phyloP scores from a whole-genome alignment of 176 grass and related monocot genomes.

The Raddia guianensis region DNA sequence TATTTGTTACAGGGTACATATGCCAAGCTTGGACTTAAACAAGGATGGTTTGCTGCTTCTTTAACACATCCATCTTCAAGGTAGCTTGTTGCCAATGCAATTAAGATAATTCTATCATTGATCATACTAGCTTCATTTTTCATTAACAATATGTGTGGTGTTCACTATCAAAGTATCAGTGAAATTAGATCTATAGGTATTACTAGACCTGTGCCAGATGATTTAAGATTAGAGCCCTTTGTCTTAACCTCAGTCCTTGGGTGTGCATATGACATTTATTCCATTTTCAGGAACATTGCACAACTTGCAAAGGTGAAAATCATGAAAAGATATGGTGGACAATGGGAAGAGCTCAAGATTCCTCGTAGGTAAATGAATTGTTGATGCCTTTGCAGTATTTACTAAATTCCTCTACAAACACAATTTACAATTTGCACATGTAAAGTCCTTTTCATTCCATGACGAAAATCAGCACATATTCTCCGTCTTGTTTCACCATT shows the following conservation, averaged over 20 bases:
- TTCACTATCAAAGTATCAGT: neutral
- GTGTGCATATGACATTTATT: constrained; percentile 4
- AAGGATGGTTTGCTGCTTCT: constrained; percentile 83
- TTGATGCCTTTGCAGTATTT: constrained; percentile 1
- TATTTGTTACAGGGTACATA: constrained; percentile 68
- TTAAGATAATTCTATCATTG: constrained; percentile 6
- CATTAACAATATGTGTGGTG: neutral
- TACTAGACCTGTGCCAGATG: neutral
- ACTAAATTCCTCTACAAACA: neutral
- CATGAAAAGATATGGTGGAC: constrained; percentile 63
- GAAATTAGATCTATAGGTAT: neutral
- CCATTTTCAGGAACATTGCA: constrained; percentile 80
- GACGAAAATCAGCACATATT: neutral
- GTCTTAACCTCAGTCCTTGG: constrained; percentile 22
- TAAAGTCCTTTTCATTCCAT: neutral
- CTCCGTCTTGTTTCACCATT: neutral
- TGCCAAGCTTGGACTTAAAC: constrained; percentile 81
- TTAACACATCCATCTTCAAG: constrained; percentile 71
- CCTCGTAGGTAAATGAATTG: constrained; percentile 58
- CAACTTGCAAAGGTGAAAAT: constrained; percentile 93
- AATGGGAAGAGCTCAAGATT: constrained; percentile 82
- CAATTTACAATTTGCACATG: neutral
- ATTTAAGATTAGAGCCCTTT: neutral
- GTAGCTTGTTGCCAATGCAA: constrained; percentile 43
- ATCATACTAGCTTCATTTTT: constrained; percentile 10